Evolutionary conservation across 1,284 basidiomycete genomes (phyloP), one percentile per base, ranked within the genome.

Genomic region (Cystobasidium sp.): DNA sequence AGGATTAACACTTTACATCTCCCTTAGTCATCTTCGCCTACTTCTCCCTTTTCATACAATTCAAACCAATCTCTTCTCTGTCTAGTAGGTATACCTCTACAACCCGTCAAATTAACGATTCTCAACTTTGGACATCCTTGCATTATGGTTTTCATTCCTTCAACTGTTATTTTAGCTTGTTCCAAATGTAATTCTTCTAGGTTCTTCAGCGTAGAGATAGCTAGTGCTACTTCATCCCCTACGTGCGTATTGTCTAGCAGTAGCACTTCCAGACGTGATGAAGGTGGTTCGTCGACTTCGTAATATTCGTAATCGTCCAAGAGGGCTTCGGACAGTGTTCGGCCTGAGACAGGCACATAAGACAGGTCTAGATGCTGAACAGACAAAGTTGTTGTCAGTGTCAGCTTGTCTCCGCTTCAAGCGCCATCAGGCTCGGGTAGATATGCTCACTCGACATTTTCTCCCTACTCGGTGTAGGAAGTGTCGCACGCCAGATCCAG

Each of bases 81-180:
- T 39, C 53, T 52, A 16, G 64, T 66, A 46, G 74, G 74, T 55
- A 75, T 75, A 10, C 74, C 74, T 65, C 74, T 62, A 51, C 74
- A 75, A 24, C 74, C 74, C 8, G 52, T 75, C 10, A 75, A 49
- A 49, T 75, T 67, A 37, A 75, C 56, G 39, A 69, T 46, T 10
- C 68, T 55, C 56, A 75, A 43, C 22, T 70, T 69, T 20, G 66
- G 59, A 61, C 67, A 75, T 2, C 66, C 66, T 58, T 64, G 58
- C 66, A 75, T 69, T 55, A 75, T 70, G n/a, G 39, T 63, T 22
- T 44, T 69, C 66, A 75, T 68, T 51, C 74, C 74, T 63, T 75
- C 74, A 22, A 75, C 67, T 47, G 68, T 69, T 52, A 69, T 67
- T 39, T 64, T 59, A 8, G 52, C 68, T 61, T 69, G 74, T 64